Percentiles rank a stretch among this genome's conserved stretches.
These are phyloP conservation scores for Citrus medica DNA, from an alignment of 345 rosid genomes.

Conservation along the genomic window DNA sequence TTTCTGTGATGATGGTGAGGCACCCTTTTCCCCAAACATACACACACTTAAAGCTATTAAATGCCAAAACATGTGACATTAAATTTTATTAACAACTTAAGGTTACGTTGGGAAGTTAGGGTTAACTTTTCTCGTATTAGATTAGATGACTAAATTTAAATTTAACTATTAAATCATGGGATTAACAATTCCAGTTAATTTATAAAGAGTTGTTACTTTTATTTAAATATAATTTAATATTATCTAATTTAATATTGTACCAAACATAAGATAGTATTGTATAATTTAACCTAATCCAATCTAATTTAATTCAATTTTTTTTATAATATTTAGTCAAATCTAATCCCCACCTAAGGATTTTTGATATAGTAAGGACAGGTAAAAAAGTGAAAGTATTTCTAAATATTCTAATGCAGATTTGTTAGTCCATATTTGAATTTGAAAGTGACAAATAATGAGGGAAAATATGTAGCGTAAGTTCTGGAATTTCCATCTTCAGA, in stretches of 20 bases:
- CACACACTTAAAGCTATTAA: slow-evolving; percentile 5
- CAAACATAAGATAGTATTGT: no score
- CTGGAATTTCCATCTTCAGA: background rate
- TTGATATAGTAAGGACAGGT: background rate
- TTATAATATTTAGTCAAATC: no score
- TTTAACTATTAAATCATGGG: no score
- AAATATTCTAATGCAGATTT: background rate
- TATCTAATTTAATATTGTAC: no score
- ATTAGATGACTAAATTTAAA: no score
- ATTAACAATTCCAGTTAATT: no score
- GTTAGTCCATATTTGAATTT: background rate
- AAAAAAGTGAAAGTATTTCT: background rate
- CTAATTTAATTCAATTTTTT: no score
- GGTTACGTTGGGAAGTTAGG: no score
- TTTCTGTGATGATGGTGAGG: slow-evolving; percentile 13
- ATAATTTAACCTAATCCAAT: no score
- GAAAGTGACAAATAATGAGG: background rate
- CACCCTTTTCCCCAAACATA: background rate
- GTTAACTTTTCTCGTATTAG: no score
- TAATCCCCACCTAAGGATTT: background rate
- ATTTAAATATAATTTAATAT: no score
- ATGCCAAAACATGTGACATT: slow-evolving; percentile 18
- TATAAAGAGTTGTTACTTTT: no score
- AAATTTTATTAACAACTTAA: background rate
- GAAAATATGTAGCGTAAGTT: background rate